Base-by-base conservation (phyloP, 2,329 filamentous ascomycete genomes). In the Colletotrichum graminicola region DNA sequence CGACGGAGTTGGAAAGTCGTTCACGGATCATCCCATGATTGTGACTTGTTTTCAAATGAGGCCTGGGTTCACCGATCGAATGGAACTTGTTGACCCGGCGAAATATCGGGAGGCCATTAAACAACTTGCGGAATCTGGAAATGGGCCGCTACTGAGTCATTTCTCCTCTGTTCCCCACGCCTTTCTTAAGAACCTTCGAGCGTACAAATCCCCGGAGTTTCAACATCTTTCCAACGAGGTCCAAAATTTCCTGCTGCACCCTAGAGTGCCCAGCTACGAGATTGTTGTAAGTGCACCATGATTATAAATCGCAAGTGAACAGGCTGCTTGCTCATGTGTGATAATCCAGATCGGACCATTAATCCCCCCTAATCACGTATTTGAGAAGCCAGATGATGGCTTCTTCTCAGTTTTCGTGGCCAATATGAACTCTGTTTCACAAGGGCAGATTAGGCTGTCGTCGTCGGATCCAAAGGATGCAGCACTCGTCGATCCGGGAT, bases 1-100 rank as follows among this genome's bases (percentile, higher is more conserved):
- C 6, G 36, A 34, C 23, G 29, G 59, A 12, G n/a, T 52, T 3
- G 64, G 39, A 11, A 73, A 65, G 41, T 26, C 54, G 3, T 26
- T 29, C 21, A 21, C 67, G 78, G 80, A 79, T 43, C 67, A 57
- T 7, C 65, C 68, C 34, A 66, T 67, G 63, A 51, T 66, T 10
- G 51, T 71, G 7, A 62, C 64, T 16, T 71, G 67, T 36, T 71
- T 71, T 29, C 67, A 71, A n/a, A 71, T 71, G 67, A 67, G 59
- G 32, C 12, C 56, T 1, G 63, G 67, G 1, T 71, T 71, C 29
- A 71, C 67, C 5, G 49, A 67, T 12, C 61, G 67, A n/a, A 56
- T 56, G 64, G 21, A 18, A 3, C 51, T 71, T 21, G 41, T n/a
- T 34, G 64, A 71, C 14, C 56, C 67, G 7, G 32, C n/a, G 1